Evolutionary conservation across 352 stramenopile species (phyloP).

Genomic region (Pythium aristosporum): DNA sequence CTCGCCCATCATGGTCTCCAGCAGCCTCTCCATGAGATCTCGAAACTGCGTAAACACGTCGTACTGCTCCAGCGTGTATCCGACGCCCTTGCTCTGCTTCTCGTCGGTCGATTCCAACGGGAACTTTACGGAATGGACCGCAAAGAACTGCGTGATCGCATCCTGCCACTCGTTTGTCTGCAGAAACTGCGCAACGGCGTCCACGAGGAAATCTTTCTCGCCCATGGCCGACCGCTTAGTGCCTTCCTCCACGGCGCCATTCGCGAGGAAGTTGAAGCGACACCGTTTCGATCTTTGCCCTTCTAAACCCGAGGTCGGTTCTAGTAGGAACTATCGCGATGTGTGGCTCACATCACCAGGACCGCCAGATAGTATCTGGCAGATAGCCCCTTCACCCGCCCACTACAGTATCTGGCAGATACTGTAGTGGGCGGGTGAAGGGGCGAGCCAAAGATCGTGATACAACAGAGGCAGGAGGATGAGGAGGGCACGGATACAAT

Average conservation of each 20-base stretch:
- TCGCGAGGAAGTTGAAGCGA: neutral
- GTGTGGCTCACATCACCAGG: no score
- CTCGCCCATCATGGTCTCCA: slow-evolving; percentile 58
- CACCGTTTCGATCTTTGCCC: no score
- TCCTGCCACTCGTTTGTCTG: slow-evolving; percentile 54
- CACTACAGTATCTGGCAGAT: no score
- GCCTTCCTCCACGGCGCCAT: neutral
- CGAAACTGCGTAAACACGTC: slow-evolving; percentile 74
- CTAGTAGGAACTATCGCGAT: no score
- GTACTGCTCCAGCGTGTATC: slow-evolving; percentile 56
- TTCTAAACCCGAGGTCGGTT: no score
- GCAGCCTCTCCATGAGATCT: slow-evolving; percentile 58
- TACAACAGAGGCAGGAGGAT: no score
- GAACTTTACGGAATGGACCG: slow-evolving; percentile 56
- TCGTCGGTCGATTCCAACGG: slow-evolving; percentile 18
- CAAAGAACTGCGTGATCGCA: slow-evolving; percentile 50
- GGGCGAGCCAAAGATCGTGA: no score
- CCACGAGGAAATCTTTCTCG: slow-evolving; percentile 73
- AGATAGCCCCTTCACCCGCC: no score
- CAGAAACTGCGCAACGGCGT: slow-evolving; percentile 72
- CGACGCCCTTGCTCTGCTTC: slow-evolving; percentile 30
- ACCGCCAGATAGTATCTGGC: no score
- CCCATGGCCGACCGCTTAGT: slow-evolving; percentile 18
- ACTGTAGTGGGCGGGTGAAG: no score
- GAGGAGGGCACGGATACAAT: no score